Percentiles rank a stretch among this genome's conserved stretches.
Evolutionary conservation across 495 filamentous ascomycete species (phyloP).

Genomic region (Xylaria cubensis): DNA sequence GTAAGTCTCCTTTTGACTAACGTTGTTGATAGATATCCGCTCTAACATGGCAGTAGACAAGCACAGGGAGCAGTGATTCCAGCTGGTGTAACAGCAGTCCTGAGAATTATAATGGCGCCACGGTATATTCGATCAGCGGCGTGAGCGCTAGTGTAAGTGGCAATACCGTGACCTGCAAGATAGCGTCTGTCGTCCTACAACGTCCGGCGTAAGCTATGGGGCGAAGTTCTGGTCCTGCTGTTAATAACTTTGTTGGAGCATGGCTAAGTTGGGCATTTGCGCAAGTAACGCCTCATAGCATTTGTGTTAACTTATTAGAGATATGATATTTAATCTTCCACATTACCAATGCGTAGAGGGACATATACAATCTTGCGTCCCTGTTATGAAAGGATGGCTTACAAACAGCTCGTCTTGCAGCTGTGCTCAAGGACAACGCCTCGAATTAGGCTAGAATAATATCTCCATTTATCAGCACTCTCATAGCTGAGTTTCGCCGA

Average conservation of each 20-base stretch:
- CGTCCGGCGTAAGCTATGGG: slow-evolving; percentile 25
- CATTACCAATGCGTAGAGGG: neutral
- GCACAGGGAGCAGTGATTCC: slow-evolving; percentile 33
- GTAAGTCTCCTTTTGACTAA: slow-evolving; percentile 31
- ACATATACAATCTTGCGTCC: neutral
- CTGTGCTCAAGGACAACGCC: neutral
- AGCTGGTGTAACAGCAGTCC: slow-evolving; percentile 44
- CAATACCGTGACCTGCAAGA: slow-evolving; percentile 43
- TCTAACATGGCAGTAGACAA: slow-evolving; percentile 32
- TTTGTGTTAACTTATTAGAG: neutral
- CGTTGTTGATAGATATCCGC: neutral
- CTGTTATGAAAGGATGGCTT: neutral
- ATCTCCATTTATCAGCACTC: too few species aligned
- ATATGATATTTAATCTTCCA: neutral
- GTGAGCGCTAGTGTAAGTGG: slow-evolving; percentile 41
- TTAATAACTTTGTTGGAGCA: neutral
- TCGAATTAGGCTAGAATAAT: neutral
- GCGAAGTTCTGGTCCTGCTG: neutral
- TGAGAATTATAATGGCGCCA: slow-evolving; percentile 47
- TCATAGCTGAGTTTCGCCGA: too few species aligned
- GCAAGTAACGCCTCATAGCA: neutral
- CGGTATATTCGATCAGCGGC: slow-evolving; percentile 40
- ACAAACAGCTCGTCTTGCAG: neutral
- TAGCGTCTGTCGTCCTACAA: slow-evolving; percentile 43
- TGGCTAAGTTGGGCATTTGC: neutral